These are phyloP conservation scores for Dioscorea cayenensis DNA, from an alignment of 116 monocot species.

Conservation along the genomic window DNA sequence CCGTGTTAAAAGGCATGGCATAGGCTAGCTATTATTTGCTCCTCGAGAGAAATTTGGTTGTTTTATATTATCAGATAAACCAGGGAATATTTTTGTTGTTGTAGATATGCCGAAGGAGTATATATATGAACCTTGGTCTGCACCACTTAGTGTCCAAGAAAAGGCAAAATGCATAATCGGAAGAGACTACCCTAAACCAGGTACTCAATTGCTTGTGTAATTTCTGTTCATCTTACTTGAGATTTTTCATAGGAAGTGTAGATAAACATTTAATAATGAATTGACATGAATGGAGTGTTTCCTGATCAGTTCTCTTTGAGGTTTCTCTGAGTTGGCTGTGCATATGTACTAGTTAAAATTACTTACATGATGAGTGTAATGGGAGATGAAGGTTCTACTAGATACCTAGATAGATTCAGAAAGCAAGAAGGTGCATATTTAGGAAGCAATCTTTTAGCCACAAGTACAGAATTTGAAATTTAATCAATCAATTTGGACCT, in stretches of 20 bases:
- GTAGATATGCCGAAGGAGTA: conserved; percentile 87
- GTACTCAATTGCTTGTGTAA: conserved; percentile 16
- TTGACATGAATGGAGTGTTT: too few species aligned
- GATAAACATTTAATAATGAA: background rate
- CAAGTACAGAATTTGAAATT: too few species aligned
- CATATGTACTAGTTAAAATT: background rate
- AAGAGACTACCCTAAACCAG: conserved; percentile 77
- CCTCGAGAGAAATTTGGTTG: background rate
- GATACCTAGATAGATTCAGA: too few species aligned
- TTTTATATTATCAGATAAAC: background rate
- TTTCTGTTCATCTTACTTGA: background rate
- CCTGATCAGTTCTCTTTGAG: too few species aligned
- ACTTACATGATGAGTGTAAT: background rate
- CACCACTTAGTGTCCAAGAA: conserved; percentile 63
- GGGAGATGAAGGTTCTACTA: too few species aligned
- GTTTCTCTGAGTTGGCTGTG: background rate
- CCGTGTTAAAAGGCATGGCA: conserved; percentile 68
- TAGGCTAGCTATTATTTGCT: background rate
- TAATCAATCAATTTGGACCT: background rate
- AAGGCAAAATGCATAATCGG: conserved; percentile 86
- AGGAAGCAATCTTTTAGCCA: background rate
- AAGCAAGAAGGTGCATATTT: too few species aligned
- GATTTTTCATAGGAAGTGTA: background rate
- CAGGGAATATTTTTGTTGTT: background rate
- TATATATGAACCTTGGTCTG: conserved; percentile 94